Conservation (phyloP, 1,284 basidiomycete genomes). For the Malassezia obtusa region DNA sequence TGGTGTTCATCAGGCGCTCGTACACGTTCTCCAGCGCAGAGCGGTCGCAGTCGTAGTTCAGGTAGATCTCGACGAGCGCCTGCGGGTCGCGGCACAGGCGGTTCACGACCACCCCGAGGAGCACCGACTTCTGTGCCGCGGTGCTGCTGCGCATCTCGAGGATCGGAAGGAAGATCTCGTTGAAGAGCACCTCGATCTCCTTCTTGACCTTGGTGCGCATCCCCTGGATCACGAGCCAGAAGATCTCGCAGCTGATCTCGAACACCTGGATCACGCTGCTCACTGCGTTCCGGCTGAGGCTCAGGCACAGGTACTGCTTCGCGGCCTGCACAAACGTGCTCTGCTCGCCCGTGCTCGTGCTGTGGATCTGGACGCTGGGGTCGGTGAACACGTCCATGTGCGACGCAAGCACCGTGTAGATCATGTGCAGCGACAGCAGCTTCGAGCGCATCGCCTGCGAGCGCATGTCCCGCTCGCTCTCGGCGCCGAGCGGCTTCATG, state of each 20-base stretch:
- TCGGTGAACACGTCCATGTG: conserved; percentile 45
- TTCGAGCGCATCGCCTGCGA: conserved; percentile 48
- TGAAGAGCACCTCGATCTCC: conserved; percentile 95
- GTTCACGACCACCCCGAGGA: conserved; percentile 35
- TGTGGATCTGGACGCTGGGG: conserved; percentile 38
- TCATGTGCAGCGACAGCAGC: conserved; percentile 42
- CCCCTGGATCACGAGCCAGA: conserved; percentile 86
- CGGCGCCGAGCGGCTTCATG: conserved; percentile 44
- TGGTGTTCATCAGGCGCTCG: conserved; percentile 46
- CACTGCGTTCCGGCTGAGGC: conserved; percentile 86
- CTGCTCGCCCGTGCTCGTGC: conserved; percentile 42
- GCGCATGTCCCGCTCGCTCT: conserved; percentile 45
- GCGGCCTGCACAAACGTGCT: conserved; percentile 47
- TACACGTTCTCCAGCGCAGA: conserved; percentile 47
- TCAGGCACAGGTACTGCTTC: conserved; percentile 62
- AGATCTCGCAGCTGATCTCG: conserved; percentile 95
- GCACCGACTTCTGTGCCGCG: conserved; percentile 57
- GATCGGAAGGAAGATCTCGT: conserved; percentile 98
- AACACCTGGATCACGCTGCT: conserved; percentile 93
- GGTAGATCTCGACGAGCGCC: conserved; percentile 46
- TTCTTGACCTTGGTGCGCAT: conserved; percentile 98
- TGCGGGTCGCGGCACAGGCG: conserved; percentile 45
- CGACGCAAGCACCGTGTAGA: conserved; percentile 37
- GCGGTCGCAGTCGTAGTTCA: conserved; percentile 48
- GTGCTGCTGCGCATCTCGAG: conserved; percentile 96